Evolutionary conservation across 2,329 filamentous ascomycete species (phyloP).

Genomic region (Neophaeococcomyces mojaviensis): DNA sequence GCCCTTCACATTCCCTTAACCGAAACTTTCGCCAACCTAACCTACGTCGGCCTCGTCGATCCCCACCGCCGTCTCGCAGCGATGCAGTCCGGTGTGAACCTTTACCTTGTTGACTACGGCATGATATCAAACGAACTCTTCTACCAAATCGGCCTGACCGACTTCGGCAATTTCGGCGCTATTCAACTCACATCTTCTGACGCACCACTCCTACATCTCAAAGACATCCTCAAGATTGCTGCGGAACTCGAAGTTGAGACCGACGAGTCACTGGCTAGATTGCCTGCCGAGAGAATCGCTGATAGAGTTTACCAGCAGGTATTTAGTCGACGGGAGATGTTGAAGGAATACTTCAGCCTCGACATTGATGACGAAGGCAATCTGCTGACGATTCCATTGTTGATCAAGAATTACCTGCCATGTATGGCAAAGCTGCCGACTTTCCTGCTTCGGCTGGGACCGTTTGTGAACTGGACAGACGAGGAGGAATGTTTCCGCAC

Average conservation of each 20-base stretch:
- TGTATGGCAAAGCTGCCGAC: constrained; percentile 77
- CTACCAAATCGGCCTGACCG: constrained; percentile 88
- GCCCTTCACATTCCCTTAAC: constrained; percentile 78
- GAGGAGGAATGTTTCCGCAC: constrained; percentile 80
- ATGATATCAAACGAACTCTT: constrained; percentile 81
- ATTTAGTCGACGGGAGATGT: constrained; percentile 71
- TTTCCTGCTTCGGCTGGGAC: constrained; percentile 81
- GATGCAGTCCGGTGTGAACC: constrained; percentile 83
- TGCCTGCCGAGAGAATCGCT: constrained; percentile 52
- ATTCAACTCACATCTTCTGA: constrained; percentile 65
- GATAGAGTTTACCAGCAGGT: constrained; percentile 60
- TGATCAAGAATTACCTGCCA: constrained; percentile 84
- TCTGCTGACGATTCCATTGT: constrained; percentile 69
- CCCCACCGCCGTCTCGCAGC: constrained; percentile 79
- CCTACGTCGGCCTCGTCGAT: constrained; percentile 90
- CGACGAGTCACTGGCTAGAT: constrained; percentile 26
- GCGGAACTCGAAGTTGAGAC: constrained; percentile 61
- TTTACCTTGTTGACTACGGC: constrained; percentile 90
- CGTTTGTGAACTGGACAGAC: constrained; percentile 75
- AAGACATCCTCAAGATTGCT: constrained; percentile 63
- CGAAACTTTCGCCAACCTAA: constrained; percentile 78
- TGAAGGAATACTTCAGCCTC: constrained; percentile 85
- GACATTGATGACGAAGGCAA: constrained; percentile 72
- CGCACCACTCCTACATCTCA: constrained; percentile 54
- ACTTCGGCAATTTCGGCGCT: constrained; percentile 88